Evolutionary conservation across 331 rosid species (phyloP).

Genomic region (Malus hybrid): DNA sequence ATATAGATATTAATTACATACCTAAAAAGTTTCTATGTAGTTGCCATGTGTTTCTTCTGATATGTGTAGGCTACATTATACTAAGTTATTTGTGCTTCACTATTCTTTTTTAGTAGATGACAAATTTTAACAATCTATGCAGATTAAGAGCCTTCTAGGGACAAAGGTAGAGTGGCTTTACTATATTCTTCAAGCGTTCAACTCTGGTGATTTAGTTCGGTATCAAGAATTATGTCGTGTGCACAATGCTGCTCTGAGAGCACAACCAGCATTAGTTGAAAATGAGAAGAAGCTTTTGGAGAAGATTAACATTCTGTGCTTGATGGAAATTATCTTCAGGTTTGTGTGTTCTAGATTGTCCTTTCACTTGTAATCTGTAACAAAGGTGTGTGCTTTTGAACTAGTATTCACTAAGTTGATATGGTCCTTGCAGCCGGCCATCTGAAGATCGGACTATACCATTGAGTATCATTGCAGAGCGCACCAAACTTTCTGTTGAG

Average conservation of each 20-base stretch:
- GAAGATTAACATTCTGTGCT: constrained; percentile 92
- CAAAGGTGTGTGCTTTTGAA: not conserved
- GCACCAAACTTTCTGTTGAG: constrained; percentile 90
- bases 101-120: not conserved
- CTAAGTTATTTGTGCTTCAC: not conserved
- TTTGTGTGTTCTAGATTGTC: constrained; percentile 7
- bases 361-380: not conserved
- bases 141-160: constrained; percentile 84
- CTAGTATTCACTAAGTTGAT: not conserved
- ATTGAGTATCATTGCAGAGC: constrained; percentile 78
- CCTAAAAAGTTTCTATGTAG: not conserved
- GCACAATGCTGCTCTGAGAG: constrained; percentile 79
- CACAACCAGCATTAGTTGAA: constrained; percentile 91
- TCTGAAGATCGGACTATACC: constrained; percentile 96
- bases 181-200: constrained; percentile 91
- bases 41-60: not conserved
- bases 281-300: constrained; percentile 86
- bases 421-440: constrained; percentile 69
- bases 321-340: constrained; percentile 99
- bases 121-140: constrained; percentile 12
- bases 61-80: not conserved
- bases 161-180: constrained; percentile 99
- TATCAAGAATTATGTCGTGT: constrained; percentile 93
- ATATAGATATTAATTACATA: not conserved
- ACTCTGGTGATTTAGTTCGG: constrained; percentile 82